Conservation (phyloP, 2,329 filamentous ascomycete genomes). For the Cladosporium colombiae region DNA sequence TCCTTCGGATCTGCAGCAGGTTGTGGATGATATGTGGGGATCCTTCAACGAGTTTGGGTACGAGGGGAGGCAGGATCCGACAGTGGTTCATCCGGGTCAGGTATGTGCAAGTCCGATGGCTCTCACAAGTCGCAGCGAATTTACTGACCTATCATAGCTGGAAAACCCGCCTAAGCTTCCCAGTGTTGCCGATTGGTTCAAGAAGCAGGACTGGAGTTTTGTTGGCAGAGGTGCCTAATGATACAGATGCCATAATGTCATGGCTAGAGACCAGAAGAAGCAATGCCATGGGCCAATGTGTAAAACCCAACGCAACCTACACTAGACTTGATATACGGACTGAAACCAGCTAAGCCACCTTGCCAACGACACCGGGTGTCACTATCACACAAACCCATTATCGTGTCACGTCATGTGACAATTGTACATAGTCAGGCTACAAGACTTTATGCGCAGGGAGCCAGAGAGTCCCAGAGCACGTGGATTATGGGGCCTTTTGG, state of each 20-base stretch:
- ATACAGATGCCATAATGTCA: too few relatives aligned
- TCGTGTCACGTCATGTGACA: too few relatives aligned
- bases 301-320: not conserved
- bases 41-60: not conserved
- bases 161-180: not conserved
- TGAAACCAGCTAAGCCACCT: not conserved
- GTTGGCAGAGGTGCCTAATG: not conserved
- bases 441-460: not conserved
- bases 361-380: not conserved
- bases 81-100: not conserved
- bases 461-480: not conserved
- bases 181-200: not conserved
- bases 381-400: too few relatives aligned
- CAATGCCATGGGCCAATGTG: not conserved
- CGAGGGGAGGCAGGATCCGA: not conserved
- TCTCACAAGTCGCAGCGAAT: not conserved
- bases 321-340: not conserved
- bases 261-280: too few relatives aligned
- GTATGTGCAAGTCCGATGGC: not conserved
- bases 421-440: not conserved
- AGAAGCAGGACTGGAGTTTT: not conserved
- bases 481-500: not conserved
- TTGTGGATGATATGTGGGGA: not conserved
- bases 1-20: not conserved
- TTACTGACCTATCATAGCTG: not conserved